Base-by-base conservation (phyloP, 441 rosid species). In the Gossypium davidsonii region DNA sequence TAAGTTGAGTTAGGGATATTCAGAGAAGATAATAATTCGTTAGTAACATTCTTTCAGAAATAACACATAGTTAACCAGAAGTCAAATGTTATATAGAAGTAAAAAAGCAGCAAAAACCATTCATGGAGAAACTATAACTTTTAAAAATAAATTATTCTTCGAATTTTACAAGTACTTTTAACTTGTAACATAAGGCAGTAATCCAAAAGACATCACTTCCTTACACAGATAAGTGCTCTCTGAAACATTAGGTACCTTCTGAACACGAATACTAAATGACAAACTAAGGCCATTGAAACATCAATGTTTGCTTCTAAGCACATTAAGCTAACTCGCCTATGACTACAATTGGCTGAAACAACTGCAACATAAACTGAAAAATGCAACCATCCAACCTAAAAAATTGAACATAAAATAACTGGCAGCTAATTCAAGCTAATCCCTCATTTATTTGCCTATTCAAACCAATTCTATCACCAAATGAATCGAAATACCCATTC, bases 171-270 rank as follows among this genome's bases (percentile, higher is more conserved):
- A 71, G 23, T 42, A 26, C 44, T 51, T 44, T 3, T 20, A 42
- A 15, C 17, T 28, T 18, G 63, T 8, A 37, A 56, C 51, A 52
- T 15, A 72, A 15, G 67, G 37, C 52, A 25, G 34, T 25, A 37
- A 39, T 8, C 23, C 39, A 23, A 14, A 57, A 26, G 15, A n/a
- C 8, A 58, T 25, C 8, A 18, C 57, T 56, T 12, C 31, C 58
- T 39, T 37, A 42, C 2, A 11, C 52, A 12, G 15, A 20, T n/a
- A 61, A 53, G 49, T 62, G 64, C 37, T 15, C 20, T 67, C 60
- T n/a, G 52, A 71, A 71, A 39, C 26, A 67, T 39, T 57, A 71
- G 25, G 42, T 49, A 61, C 25, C 59, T 65, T 61, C 37, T 72
- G 25, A 57, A 4, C 64, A 65, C 20, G 10, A 23, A 53, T 52